A percentile compares a stretch with the other conserved stretches of the same genome.
phyloP scores from a whole-genome alignment of 768 basidiomycete species.

The Podaxis rugospora region DNA sequence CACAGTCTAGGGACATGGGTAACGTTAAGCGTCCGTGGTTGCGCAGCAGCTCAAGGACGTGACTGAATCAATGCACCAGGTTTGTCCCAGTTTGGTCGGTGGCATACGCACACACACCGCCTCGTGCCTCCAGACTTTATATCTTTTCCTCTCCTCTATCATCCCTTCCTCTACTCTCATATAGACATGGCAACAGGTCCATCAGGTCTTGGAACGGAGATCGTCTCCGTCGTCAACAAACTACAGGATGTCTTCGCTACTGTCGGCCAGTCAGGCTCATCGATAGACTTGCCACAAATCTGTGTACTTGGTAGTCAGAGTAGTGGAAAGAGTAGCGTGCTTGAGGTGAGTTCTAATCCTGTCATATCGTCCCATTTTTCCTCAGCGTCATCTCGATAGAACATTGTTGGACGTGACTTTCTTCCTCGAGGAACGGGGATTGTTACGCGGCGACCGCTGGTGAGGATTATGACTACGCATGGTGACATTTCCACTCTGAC shows the following conservation, averaged over 20 bases:
- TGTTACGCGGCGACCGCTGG: conserved; percentile 94
- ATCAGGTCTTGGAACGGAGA: conserved; percentile 73
- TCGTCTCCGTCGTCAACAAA: conserved; percentile 80
- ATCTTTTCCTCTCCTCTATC: conserved; percentile 15
- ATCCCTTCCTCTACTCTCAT: conserved; percentile 15
- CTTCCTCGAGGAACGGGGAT: conserved; percentile 98
- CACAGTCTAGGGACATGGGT: not conserved
- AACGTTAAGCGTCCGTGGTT: not conserved
- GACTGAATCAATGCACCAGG: not conserved
- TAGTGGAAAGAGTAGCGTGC: conserved; percentile 90
- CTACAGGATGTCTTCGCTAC: conserved; percentile 89
- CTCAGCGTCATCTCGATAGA: conserved; percentile 41
- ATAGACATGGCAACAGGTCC: conserved; percentile 47
- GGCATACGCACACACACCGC: conserved; percentile 10
- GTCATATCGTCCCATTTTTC: not conserved
- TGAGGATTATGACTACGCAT: conserved; percentile 30
- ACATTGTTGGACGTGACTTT: conserved; percentile 98
- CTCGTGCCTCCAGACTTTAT: not conserved
- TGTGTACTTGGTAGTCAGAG: conserved; percentile 90
- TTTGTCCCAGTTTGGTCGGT: conserved; percentile 10
- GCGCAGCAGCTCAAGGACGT: not conserved
- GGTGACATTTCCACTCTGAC: conserved; percentile 1
- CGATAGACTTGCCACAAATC: conserved; percentile 90
- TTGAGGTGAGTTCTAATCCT: conserved; percentile 55
- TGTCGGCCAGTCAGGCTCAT: conserved; percentile 70